These are phyloP conservation scores for Trichoderma atrobrunneum DNA, from an alignment of 2,329 filamentous ascomycete species.

Conservation along the genomic window DNA sequence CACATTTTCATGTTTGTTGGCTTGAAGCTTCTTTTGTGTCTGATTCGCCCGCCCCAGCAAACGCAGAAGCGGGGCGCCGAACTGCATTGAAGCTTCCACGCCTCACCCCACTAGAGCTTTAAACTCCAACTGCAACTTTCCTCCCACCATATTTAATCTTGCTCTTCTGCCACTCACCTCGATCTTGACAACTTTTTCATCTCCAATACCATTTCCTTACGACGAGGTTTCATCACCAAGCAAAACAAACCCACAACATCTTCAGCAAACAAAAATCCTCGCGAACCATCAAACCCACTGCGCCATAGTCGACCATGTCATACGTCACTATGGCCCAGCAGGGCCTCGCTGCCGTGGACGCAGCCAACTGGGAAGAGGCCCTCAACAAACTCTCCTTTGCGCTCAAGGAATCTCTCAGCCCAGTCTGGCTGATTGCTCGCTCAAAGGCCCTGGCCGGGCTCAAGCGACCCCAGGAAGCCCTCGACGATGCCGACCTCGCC, in stretches of 20 bases:
- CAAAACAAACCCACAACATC: background rate
- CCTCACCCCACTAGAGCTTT: constrained; percentile 34
- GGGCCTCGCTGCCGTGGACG: constrained; percentile 64
- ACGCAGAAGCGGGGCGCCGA: background rate
- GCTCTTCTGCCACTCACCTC: background rate
- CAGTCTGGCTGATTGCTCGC: constrained; percentile 77
- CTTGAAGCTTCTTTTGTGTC: background rate
- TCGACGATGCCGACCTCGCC: constrained; percentile 67
- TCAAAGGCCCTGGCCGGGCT: constrained; percentile 73
- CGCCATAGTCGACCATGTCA: constrained; percentile 47
- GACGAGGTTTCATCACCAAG: too few relatives aligned
- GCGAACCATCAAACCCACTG: background rate
- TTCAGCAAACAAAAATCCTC: background rate
- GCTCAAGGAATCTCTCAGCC: constrained; percentile 63
- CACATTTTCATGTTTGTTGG: background rate
- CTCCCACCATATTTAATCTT: background rate
- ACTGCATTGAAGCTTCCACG: background rate
- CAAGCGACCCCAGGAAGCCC: constrained; percentile 59
- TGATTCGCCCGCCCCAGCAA: background rate
- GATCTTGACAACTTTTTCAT: background rate
- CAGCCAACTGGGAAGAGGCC: constrained; percentile 63
- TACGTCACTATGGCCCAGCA: constrained; percentile 49
- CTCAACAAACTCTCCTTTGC: constrained; percentile 67
- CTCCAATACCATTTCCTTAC: background rate
- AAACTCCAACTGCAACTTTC: constrained; percentile 25